Percentiles rank a stretch among this genome's conserved stretches.
phyloP scores from a whole-genome alignment of 768 basidiomycete genomes.

The Kwoniella dendrophila region DNA sequence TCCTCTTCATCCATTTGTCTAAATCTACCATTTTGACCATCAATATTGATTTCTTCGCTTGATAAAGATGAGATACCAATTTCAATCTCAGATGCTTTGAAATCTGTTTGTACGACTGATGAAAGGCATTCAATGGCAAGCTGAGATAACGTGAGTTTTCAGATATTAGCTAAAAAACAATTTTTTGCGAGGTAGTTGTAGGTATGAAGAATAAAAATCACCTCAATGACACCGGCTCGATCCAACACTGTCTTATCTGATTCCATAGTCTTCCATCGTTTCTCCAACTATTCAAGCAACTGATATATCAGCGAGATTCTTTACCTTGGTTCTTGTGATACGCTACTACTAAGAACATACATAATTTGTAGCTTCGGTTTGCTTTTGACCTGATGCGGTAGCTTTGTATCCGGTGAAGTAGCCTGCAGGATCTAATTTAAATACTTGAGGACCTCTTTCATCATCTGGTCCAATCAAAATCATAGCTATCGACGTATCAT shows the following conservation, averaged over 20 bases:
- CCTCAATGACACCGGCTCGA: slow-evolving; percentile 85
- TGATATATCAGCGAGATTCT: slow-evolving; percentile 15
- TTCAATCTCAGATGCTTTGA: slow-evolving; percentile 93
- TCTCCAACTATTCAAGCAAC: slow-evolving; percentile 67
- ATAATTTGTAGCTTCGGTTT: slow-evolving; percentile 97
- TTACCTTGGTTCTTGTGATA: too few species aligned
- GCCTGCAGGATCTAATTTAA: slow-evolving; percentile 97
- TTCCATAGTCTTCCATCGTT: slow-evolving; percentile 96
- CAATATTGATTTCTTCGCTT: slow-evolving; percentile 65
- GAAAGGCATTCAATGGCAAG: slow-evolving; percentile 94
- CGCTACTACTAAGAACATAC: slow-evolving; percentile 46
- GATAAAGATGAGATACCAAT: slow-evolving; percentile 85
- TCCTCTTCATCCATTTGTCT: slow-evolving; percentile 58
- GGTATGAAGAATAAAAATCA: slow-evolving; percentile 55
- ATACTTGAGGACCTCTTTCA: slow-evolving; percentile 90
- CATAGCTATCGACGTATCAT: slow-evolving; percentile 67
- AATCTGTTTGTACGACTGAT: slow-evolving; percentile 90
- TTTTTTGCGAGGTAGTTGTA: neutral
- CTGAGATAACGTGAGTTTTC: slow-evolving; percentile 57
- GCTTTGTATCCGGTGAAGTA: slow-evolving; percentile 99
- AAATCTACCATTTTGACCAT: slow-evolving; percentile 59
- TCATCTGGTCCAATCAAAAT: slow-evolving; percentile 90
- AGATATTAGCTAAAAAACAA: slow-evolving; percentile 5
- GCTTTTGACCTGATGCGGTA: slow-evolving; percentile 87
- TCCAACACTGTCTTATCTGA: slow-evolving; percentile 73